Evolutionary conservation across 192 early-diverging fungal species (phyloP).

Genomic region (Podila horticola): DNA sequence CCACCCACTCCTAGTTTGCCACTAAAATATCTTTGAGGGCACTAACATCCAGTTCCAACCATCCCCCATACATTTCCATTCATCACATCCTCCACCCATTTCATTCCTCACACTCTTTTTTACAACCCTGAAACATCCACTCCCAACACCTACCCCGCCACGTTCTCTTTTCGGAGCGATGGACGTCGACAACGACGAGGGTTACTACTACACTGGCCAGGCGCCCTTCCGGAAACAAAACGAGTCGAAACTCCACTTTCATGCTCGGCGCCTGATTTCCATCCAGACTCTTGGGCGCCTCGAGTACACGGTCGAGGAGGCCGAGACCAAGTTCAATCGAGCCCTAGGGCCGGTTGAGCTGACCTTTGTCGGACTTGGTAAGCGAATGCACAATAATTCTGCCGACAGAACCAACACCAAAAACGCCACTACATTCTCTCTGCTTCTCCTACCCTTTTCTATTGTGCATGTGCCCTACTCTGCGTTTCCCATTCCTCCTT

Average conservation of each 20-base stretch:
- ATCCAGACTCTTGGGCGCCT: slow-evolving; percentile 47
- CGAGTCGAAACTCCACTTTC: slow-evolving; percentile 29
- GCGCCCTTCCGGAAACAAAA: slow-evolving; percentile 49
- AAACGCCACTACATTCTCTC: not conserved
- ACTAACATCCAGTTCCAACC: no score
- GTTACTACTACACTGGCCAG: slow-evolving; percentile 50
- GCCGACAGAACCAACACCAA: not conserved
- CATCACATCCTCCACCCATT: slow-evolving; percentile 2
- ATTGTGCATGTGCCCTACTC: not conserved
- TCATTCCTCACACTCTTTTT: not conserved
- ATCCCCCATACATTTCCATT: not conserved
- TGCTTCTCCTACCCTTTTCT: no score
- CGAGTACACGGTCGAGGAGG: slow-evolving; percentile 50
- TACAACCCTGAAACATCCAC: not conserved
- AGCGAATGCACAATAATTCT: slow-evolving; percentile 1
- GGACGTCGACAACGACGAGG: slow-evolving; percentile 36
- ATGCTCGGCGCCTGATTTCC: slow-evolving; percentile 44
- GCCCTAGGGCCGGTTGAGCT: slow-evolving; percentile 43
- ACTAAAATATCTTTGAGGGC: no score
- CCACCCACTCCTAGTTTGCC: no score
- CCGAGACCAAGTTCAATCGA: slow-evolving; percentile 51
- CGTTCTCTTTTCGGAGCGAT: slow-evolving; percentile 43
- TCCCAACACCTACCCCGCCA: slow-evolving; percentile 4
- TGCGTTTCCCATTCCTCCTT: not conserved
- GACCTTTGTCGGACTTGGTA: slow-evolving; percentile 54